Conservation (phyloP, 2,329 filamentous ascomycete species). For the Trichophyton simii region DNA sequence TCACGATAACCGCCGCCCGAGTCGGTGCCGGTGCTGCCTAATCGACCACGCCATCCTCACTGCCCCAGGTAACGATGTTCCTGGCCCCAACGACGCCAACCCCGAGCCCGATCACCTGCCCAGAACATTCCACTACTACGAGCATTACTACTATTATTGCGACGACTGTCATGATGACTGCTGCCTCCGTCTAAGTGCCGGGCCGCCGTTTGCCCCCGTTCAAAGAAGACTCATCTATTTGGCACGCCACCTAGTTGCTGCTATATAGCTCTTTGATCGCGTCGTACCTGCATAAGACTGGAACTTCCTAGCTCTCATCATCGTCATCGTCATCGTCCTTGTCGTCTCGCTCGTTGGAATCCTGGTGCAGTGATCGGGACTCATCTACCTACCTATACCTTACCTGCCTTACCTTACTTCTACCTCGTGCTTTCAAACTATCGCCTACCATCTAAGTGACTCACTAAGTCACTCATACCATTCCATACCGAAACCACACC, state of each 20-base stretch:
- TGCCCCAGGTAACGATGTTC: background rate
- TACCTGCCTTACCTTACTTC: too few relatives aligned
- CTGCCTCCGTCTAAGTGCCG: background rate
- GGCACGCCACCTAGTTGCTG: background rate
- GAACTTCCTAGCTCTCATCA: too few relatives aligned
- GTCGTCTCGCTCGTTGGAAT: too few relatives aligned
- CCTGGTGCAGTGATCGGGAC: too few relatives aligned
- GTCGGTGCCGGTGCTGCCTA: background rate
- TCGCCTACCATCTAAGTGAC: too few relatives aligned
- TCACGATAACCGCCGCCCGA: background rate
- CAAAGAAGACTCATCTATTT: background rate
- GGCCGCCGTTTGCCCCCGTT: background rate
- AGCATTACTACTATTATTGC: background rate
- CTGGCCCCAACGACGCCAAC: background rate
- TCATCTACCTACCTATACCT: too few relatives aligned
- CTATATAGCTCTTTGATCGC: background rate
- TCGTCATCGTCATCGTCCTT: too few relatives aligned
- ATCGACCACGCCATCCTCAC: background rate
- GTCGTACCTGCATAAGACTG: background rate
- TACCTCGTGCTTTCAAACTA: too few relatives aligned
- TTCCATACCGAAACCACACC: slow-evolving; percentile 1
- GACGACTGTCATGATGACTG: background rate
- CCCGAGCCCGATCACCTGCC: background rate
- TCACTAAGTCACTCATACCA: too few relatives aligned
- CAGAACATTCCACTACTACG: background rate